A percentile compares a stretch with the other conserved stretches of the same genome.
Conservation (phyloP, 306 rosid species). For the Quercus mongolica region DNA sequence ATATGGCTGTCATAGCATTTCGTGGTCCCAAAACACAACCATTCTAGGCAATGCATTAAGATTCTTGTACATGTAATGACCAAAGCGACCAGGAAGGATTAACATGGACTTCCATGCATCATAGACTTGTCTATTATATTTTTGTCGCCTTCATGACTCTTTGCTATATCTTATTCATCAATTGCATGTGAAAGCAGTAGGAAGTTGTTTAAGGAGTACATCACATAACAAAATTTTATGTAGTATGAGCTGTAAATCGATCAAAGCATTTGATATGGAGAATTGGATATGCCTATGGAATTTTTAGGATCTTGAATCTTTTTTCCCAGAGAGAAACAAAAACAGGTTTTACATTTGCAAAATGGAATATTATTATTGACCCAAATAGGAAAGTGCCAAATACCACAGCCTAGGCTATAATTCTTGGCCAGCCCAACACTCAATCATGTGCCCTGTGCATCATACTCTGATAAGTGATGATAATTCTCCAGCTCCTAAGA, state of each 20-base stretch:
- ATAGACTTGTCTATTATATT: not conserved
- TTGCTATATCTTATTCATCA: not conserved
- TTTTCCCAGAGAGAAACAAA: not conserved
- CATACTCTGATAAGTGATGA: not conserved
- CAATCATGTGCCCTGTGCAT: constrained; percentile 30
- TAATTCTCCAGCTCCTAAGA: too few relatives aligned
- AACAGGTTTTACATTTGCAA: not conserved
- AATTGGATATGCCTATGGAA: too few relatives aligned
- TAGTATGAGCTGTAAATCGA: not conserved
- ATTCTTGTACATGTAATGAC: not conserved
- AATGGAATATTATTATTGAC: constrained; percentile 1
- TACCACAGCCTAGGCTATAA: not conserved
- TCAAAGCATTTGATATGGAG: not conserved
- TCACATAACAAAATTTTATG: not conserved
- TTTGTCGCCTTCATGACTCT: not conserved
- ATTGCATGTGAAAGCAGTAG: not conserved
- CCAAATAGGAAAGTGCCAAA: not conserved
- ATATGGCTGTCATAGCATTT: not conserved
- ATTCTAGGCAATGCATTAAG: not conserved
- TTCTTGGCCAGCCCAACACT: not conserved
- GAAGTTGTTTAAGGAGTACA: not conserved
- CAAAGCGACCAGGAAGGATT: not conserved
- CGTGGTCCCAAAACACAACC: not conserved
- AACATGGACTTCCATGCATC: not conserved
- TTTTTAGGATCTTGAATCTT: not conserved